Conservation (phyloP, 2,329 filamentous ascomycete species). For the Metarhizium robertsii region DNA sequence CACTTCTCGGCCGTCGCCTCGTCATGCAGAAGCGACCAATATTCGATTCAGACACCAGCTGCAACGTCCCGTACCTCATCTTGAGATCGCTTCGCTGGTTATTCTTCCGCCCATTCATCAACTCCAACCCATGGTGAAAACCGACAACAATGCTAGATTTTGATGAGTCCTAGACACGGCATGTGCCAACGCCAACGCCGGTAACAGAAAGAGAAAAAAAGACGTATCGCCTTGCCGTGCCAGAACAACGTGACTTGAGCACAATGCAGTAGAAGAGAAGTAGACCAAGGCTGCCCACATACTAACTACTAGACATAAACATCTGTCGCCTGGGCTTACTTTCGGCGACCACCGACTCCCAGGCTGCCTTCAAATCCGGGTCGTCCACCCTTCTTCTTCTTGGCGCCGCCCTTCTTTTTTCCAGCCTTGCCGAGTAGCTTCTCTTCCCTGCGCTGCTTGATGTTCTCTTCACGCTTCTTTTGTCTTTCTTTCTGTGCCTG, state of each 20-base stretch:
- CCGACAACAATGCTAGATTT: not conserved
- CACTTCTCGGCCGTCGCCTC: not conserved
- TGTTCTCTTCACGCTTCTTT: constrained; percentile 72
- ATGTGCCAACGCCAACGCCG: constrained; percentile 5
- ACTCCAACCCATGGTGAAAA: not conserved
- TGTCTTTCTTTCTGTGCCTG: constrained; percentile 72
- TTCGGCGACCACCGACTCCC: constrained; percentile 42
- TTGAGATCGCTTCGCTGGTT: not conserved
- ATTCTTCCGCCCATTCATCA: not conserved
- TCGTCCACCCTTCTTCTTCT: constrained; percentile 41
- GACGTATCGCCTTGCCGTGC: not conserved
- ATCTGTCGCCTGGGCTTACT: constrained; percentile 18
- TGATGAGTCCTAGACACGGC: not conserved
- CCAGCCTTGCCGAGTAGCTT: constrained; percentile 51
- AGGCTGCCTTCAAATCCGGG: constrained; percentile 65
- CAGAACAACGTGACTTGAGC: not conserved
- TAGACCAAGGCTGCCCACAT: not conserved
- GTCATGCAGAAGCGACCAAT: not conserved
- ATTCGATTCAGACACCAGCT: not conserved
- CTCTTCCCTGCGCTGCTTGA: constrained; percentile 64
- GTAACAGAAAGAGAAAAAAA: not conserved
- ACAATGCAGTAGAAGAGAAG: not conserved
- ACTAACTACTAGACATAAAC: not conserved
- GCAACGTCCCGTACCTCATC: not conserved
- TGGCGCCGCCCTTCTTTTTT: constrained; percentile 44